Base-by-base conservation (phyloP, 73 alveolate species). In the Paramecium sonneborni region DNA sequence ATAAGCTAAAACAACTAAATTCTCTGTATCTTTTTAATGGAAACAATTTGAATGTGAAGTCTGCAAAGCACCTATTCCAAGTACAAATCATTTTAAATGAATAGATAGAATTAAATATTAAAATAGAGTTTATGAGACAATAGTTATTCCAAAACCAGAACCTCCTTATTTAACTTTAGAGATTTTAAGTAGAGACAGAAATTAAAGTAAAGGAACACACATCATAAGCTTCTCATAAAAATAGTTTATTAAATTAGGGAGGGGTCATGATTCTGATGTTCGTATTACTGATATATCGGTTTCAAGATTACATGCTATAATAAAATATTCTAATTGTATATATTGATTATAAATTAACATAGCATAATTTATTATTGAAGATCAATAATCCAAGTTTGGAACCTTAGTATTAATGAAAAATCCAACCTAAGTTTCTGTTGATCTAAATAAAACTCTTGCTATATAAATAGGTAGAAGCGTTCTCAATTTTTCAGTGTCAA, bases 21-120 rank as follows among this genome's bases (percentile, higher is more conserved):
- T 84, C 32, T 96, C 96, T 9, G 92, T 94, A 28, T 85, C 95
- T n/a, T 95, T 79, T 94, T 85, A 74, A 34, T 96, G 98, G 97
- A 97, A 97, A 93, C 85, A 85, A 67, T 94, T 97, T 12, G 99
- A 97, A 87, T 97, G 99, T 85, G 99, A 97, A 92, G 96, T 97
- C 37, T 97, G 99, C 87, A 97, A 97, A 92, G 76, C 94, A 20
- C 94, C 96, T 11, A 95, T 93, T 86, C 99, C 99, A 46, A 88
- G 90, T 88, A 88, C 39, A 24, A 57, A 37, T 24, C 2, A 44
- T 8, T n/a, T 15, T 26, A 7, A 6, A 12, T 20, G 48, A 24
- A 18, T 21, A 70, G 95, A 43, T 57, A 44, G 76, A 56, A 62
- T 93, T 14, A 38, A 43, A 52, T 52, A 55, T 20, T 72, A 91